A percentile compares a stretch with the other conserved stretches of the same genome.
Conservation (phyloP, 805 yeast species). For the Yarrowia porcina region DNA sequence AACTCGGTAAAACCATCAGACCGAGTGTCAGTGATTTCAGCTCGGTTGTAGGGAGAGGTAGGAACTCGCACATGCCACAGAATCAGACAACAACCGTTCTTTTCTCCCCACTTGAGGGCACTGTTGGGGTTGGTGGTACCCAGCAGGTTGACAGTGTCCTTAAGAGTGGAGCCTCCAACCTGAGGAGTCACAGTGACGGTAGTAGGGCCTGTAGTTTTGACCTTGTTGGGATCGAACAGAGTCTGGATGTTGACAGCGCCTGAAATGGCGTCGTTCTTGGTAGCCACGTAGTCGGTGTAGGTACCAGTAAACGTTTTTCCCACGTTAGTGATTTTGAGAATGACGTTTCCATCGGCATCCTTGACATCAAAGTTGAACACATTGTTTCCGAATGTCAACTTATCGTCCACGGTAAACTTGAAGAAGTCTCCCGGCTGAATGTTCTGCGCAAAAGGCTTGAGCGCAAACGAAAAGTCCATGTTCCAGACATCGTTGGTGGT, state of each 20-base stretch:
- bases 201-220: neutral
- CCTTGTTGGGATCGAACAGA: neutral
- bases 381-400: neutral
- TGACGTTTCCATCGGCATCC: neutral
- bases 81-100: neutral
- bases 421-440: slow-evolving; percentile 10
- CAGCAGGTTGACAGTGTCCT: neutral
- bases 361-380: slow-evolving; percentile 5
- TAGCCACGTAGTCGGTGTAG: slow-evolving; percentile 7
- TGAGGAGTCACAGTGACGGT: neutral
- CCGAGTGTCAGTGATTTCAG: neutral
- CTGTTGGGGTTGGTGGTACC: neutral
- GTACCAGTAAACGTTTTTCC: neutral
- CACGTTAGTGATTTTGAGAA: neutral
- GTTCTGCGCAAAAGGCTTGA: neutral
- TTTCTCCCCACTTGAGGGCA: neutral
- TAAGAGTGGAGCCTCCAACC: neutral
- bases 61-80: neutral
- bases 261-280: neutral
- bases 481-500: neutral
- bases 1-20: neutral
- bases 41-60: slow-evolving; percentile 6
- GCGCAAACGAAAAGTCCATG: neutral
- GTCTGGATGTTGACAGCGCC: neutral
- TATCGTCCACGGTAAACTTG: slow-evolving; percentile 1